Evolutionary conservation across 371 early-diverging fungal genomes (phyloP).

Genomic region (Batkoa obscura): DNA sequence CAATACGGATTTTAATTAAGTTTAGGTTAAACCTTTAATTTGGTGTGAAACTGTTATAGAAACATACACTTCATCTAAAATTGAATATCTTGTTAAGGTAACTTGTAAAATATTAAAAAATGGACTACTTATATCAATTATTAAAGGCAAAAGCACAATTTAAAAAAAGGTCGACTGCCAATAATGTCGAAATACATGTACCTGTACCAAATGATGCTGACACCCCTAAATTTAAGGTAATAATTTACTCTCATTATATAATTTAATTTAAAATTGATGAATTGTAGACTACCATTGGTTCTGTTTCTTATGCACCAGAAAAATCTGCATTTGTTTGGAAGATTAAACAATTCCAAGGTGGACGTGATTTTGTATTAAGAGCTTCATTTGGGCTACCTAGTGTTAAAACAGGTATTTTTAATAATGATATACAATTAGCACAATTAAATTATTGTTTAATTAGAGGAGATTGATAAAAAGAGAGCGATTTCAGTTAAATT

Average conservation of each 20-base stretch:
- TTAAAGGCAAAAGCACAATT: constrained; percentile 83
- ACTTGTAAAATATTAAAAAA: not conserved
- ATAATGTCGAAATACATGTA: constrained; percentile 90
- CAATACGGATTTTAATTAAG: not conserved
- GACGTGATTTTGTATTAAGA: constrained; percentile 85
- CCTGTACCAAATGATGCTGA: constrained; percentile 97
- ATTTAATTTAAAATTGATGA: not conserved
- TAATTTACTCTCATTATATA: not conserved
- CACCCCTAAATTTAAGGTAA: constrained; percentile 87
- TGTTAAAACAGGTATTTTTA: constrained; percentile 58
- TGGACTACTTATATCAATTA: not conserved
- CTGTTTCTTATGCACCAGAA: constrained; percentile 88
- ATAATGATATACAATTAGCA: not conserved
- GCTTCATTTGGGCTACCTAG: constrained; percentile 94
- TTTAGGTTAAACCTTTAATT: constrained; percentile 79
- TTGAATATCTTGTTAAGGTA: constrained; percentile 89
- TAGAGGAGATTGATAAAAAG: constrained; percentile 78
- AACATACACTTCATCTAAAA: constrained; percentile 73
- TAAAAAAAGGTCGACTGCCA: constrained; percentile 89
- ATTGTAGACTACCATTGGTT: constrained; percentile 54
- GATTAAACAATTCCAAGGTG: constrained; percentile 95
- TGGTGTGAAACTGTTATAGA: constrained; percentile 92
- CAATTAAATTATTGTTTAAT: not conserved
- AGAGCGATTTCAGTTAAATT: constrained; percentile 91
- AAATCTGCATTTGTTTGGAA: constrained; percentile 89